Percentiles rank a stretch among this genome's conserved stretches.
Conservation (phyloP, 495 filamentous ascomycete genomes). For the Elaphomyces granulatus region DNA sequence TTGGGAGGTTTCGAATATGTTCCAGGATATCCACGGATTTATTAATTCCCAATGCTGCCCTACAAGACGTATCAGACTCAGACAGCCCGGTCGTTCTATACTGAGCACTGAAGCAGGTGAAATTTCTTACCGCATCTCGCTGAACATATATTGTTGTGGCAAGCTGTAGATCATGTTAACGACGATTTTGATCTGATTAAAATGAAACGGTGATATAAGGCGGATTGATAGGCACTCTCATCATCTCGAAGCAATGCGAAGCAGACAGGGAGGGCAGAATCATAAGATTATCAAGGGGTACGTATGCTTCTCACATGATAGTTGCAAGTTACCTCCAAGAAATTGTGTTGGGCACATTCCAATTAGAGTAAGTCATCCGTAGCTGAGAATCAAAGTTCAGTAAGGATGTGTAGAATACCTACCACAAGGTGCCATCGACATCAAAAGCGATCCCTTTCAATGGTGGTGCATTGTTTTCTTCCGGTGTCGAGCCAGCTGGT, state of each 20-base stretch:
- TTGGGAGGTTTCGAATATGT: conserved; percentile 63
- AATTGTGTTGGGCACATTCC: too few species aligned
- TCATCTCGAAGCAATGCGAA: too few species aligned
- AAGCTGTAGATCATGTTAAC: too few species aligned
- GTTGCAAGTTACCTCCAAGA: too few species aligned
- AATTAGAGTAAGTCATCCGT: conserved; percentile 7
- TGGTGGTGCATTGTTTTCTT: conserved; percentile 28
- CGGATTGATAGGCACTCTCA: too few species aligned
- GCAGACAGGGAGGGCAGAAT: too few species aligned
- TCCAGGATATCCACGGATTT: conserved; percentile 69
- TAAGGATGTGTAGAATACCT: conserved; percentile 18
- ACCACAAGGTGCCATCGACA: conserved; percentile 91
- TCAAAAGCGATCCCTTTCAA: conserved; percentile 84
- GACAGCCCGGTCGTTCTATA: conserved; percentile 1
- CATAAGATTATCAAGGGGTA: too few species aligned
- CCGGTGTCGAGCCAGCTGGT: conserved; percentile 14
- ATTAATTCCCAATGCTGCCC: conserved; percentile 48
- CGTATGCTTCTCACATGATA: too few species aligned
- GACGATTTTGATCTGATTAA: too few species aligned
- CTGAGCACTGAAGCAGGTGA: neutral
- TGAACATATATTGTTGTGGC: conserved; percentile 93
- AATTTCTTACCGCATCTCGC: conserved; percentile 60
- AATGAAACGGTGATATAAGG: too few species aligned
- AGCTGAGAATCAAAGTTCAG: neutral
- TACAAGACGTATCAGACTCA: conserved; percentile 14